Base-by-base conservation (phyloP, 768 basidiomycete genomes). In the Psilocybe sp. region DNA sequence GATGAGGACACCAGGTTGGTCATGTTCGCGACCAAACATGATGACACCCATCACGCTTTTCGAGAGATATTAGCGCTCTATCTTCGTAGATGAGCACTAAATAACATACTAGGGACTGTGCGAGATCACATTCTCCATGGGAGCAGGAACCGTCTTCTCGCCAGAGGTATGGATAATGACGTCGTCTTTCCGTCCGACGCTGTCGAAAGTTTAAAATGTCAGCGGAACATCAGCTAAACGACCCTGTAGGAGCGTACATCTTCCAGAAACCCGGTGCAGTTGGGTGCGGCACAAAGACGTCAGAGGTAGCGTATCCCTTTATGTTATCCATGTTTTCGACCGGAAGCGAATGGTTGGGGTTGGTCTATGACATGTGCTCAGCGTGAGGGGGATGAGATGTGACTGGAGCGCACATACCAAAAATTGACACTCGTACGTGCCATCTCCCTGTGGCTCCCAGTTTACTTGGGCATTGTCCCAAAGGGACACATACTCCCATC, bases 21-120 rank as follows among this genome's bases (percentile, higher is more conserved):
- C 52, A 23, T 65, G 70, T 9, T 65, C 69, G 5, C 67, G 61
- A 14, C 77, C 76, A 52, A 80, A 80, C 57, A 79, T 70, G 13
- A 77, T 59, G 5, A 64, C 70, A 15, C 67, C 71, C 13, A 51
- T 49, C 14, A 60, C 48, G 28, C 62, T 63, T 20, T 31, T 38
- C 13, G 37, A 18, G 16, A 15, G 11, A 43, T 50, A 15, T 40
- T 32, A n/a, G 44, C 13, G 4, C n/a, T 9, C 5, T 34, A 13
- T 4, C 43, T 9, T 12, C n/a, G 33, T 15, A 13, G 3, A 13
- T 13, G 10, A 19, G 15, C 16, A 37, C 20, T 2, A 4, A 11
- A 4, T 23, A 28, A 47, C 66, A 37, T 46, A 68, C 67, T 58
- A 49, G 3, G 64, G 61, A 46, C 63, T 63, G 23, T 57, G 61